Evolutionary conservation across 768 basidiomycete genomes (phyloP).

Genomic region (Termitomyces sp.): DNA sequence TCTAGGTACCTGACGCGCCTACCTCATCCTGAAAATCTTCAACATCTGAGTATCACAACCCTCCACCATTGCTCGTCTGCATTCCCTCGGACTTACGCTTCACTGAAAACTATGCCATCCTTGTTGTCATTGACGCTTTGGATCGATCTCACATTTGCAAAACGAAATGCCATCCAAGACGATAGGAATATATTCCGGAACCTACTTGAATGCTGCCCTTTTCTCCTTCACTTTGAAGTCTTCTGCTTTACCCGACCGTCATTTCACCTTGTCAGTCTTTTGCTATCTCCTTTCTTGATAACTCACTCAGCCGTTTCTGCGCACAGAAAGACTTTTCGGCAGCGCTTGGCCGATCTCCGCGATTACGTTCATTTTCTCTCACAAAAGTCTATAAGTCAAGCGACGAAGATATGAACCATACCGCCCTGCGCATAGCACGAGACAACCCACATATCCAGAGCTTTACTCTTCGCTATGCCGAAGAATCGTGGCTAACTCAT

Average conservation of each 20-base stretch:
- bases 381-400: constrained; percentile 31
- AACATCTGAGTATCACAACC: constrained; percentile 25
- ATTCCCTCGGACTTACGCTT: constrained; percentile 26
- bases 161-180: constrained; percentile 20
- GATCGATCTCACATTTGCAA: constrained; percentile 31
- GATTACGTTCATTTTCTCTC: constrained; percentile 26
- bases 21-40: constrained; percentile 22
- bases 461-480: constrained; percentile 27
- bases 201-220: constrained; percentile 25
- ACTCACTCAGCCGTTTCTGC: neutral
- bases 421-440: constrained; percentile 23
- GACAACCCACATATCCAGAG: constrained; percentile 26
- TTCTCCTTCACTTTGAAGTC: constrained; percentile 26
- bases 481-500: constrained; percentile 32
- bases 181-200: constrained; percentile 24
- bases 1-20: constrained; percentile 24
- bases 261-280: constrained; percentile 27
- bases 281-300: neutral
- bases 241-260: constrained; percentile 31
- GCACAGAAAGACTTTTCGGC: constrained; percentile 27
- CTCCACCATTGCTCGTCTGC: constrained; percentile 28
- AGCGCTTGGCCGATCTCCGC: constrained; percentile 22
- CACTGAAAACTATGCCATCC: constrained; percentile 23
- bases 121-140: constrained; percentile 26
- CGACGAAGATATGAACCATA: constrained; percentile 29